Percentiles rank a stretch among this genome's conserved stretches.
phyloP scores from a whole-genome alignment of 2,329 filamentous ascomycete genomes.

The Paraphaeosphaeria sporulosa region DNA sequence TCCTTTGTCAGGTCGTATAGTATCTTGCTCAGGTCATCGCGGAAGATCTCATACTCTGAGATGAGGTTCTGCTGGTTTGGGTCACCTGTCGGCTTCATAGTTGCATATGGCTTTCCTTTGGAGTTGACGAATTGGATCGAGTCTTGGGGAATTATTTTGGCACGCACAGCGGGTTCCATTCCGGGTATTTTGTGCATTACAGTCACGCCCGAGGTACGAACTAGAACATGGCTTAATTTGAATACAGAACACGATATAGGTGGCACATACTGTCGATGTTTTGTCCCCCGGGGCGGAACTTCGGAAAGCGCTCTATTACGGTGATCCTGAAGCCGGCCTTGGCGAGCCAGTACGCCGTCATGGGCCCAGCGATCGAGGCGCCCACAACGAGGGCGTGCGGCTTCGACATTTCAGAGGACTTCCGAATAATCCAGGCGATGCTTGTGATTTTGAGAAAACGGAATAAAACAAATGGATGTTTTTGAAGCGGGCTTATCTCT shows the following conservation, averaged over 20 bases:
- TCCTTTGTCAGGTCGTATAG: slow-evolving; percentile 28
- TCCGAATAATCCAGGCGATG: no score
- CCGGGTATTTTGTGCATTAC: slow-evolving; percentile 49
- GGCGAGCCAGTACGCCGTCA: slow-evolving; percentile 41
- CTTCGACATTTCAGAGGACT: slow-evolving; percentile 4
- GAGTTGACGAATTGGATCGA: slow-evolving; percentile 45
- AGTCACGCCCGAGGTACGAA: slow-evolving; percentile 50
- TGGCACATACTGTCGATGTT: slow-evolving; percentile 44
- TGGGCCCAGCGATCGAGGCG: slow-evolving; percentile 44
- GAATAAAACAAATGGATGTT: neutral
- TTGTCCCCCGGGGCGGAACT: slow-evolving; percentile 50
- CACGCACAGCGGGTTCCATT: slow-evolving; percentile 44
- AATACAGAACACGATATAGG: neutral
- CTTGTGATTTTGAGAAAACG: no score
- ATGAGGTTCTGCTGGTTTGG: slow-evolving; percentile 27
- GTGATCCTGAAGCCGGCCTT: slow-evolving; percentile 45
- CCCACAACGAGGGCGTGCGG: slow-evolving; percentile 42
- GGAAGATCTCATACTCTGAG: slow-evolving; percentile 32
- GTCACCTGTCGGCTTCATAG: slow-evolving; percentile 35
- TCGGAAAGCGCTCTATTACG: slow-evolving; percentile 51
- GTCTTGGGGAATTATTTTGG: slow-evolving; percentile 41
- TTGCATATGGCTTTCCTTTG: slow-evolving; percentile 25
- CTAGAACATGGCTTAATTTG: neutral
- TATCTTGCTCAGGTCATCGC: slow-evolving; percentile 39
- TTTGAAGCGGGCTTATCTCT: neutral